Evolutionary conservation across 2,329 filamentous ascomycete species (phyloP).

Genomic region (Colletotrichum sublineola): DNA sequence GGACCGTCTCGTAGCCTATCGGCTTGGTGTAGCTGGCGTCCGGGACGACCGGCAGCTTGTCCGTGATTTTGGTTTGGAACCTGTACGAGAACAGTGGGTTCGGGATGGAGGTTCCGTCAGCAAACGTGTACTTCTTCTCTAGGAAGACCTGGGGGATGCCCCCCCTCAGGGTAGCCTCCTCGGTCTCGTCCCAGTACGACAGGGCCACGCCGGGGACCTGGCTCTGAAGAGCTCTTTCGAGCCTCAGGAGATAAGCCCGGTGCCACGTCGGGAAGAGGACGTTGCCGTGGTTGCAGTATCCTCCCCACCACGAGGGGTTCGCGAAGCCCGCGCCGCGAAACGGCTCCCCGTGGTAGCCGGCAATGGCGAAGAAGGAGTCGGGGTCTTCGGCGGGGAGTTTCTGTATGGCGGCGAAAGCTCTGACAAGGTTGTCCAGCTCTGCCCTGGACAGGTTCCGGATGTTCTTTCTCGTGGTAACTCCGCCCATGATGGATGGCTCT

Average conservation of each 20-base stretch:
- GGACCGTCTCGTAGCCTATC: conserved; percentile 43
- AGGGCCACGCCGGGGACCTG: conserved; percentile 39
- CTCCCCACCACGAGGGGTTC: conserved; percentile 47
- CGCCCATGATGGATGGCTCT: not conserved
- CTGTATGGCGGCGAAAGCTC: conserved; percentile 22
- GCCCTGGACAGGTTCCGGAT: not conserved
- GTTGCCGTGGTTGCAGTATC: conserved; percentile 50
- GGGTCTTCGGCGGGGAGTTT: conserved; percentile 37
- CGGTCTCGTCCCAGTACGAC: conserved; percentile 46
- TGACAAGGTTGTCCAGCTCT: conserved; percentile 22
- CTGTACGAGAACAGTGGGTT: conserved; percentile 47
- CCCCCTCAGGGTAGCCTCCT: not conserved
- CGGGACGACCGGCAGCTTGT: conserved; percentile 16
- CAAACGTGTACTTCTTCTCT: not conserved
- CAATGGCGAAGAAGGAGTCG: conserved; percentile 47
- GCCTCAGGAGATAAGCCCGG: conserved; percentile 46
- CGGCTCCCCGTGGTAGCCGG: conserved; percentile 47
- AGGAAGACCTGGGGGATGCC: not conserved
- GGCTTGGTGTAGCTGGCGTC: conserved; percentile 43
- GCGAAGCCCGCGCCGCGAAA: conserved; percentile 45
- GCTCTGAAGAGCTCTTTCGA: conserved; percentile 45
- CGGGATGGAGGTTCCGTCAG: not conserved
- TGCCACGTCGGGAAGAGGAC: conserved; percentile 50
- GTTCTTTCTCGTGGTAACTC: conserved; percentile 12
- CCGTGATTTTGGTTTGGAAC: conserved; percentile 42